These are phyloP conservation scores for Geotrichum candidum DNA, from an alignment of 1,139 yeast species.

Conservation along the genomic window DNA sequence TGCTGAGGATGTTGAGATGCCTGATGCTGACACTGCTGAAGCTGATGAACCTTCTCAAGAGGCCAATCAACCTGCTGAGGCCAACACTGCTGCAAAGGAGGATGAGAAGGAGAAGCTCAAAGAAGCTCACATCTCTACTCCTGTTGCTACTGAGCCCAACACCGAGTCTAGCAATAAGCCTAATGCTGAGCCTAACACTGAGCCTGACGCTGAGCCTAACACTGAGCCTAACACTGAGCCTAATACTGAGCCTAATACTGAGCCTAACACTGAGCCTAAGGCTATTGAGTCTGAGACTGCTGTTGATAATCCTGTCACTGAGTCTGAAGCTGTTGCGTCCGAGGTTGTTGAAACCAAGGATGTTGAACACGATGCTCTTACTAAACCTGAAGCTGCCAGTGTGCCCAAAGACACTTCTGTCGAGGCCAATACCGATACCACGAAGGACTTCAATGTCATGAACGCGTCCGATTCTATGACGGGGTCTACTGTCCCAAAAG, in stretches of 20 bases:
- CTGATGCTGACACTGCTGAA: conserved; percentile 12
- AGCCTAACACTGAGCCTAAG: not conserved
- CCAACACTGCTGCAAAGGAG: not conserved
- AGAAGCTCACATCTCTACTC: not conserved
- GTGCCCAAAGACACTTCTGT: not conserved
- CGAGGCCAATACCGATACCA: not conserved
- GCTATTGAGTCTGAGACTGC: no score
- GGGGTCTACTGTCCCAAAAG: no score
- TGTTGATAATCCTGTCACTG: no score
- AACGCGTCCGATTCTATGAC: no score
- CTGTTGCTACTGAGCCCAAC: not conserved
- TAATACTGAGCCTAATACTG: not conserved
- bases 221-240: not conserved
- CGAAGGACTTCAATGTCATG: not conserved
- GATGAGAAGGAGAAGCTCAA: not conserved
- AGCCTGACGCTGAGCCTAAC: not conserved
- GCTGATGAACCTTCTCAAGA: not conserved
- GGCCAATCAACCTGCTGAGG: not conserved
- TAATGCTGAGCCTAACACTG: not conserved
- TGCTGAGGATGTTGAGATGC: conserved; percentile 1
- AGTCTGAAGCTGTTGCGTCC: no score
- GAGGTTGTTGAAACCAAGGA: no score
- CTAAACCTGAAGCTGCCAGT: not conserved
- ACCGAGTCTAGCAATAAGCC: not conserved
- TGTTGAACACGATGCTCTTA: no score